phyloP scores from a whole-genome alignment of 306 rosid genomes.

The Senna siamea region DNA sequence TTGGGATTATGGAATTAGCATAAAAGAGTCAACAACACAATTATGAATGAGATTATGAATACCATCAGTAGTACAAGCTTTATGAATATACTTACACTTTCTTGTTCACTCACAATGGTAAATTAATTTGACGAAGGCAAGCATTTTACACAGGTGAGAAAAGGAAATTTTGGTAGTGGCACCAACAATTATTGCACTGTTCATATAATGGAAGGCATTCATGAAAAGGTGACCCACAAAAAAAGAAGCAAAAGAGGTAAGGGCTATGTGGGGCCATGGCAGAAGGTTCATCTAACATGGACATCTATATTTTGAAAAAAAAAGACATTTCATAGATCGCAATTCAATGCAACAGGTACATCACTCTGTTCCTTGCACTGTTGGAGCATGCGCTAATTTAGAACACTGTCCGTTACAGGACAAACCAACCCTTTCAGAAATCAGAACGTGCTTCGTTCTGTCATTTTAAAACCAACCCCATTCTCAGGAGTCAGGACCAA shows the following conservation, averaged over 20 bases:
- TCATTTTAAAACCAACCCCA: no score
- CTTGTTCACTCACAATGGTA: no score
- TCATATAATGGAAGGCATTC: no score
- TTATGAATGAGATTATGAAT: no score
- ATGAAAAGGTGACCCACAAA: conserved; percentile 34
- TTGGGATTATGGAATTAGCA: no score
- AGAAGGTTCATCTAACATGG: conserved; percentile 37
- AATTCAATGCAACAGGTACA: conserved; percentile 41
- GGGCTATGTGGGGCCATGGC: conserved; percentile 42
- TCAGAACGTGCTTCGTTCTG: no score
- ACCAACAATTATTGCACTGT: no score
- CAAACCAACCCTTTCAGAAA: conserved; percentile 37
- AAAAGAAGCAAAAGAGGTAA: conserved; percentile 33
- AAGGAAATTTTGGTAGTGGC: conserved; percentile 19
- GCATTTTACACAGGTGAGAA: neutral
- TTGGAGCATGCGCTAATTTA: conserved; percentile 64
- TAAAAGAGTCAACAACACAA: no score
- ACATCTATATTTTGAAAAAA: conserved; percentile 42
- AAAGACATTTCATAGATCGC: conserved; percentile 45
- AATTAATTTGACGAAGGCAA: conserved; percentile 17
- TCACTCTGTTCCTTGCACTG: conserved; percentile 56
- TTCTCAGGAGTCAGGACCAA: no score
- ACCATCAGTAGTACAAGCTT: no score
- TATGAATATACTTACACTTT: no score
- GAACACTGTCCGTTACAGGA: conserved; percentile 42